phyloP scores from a whole-genome alignment of 2,329 filamentous ascomycete genomes.

The Coleophoma eucalyptorum region DNA sequence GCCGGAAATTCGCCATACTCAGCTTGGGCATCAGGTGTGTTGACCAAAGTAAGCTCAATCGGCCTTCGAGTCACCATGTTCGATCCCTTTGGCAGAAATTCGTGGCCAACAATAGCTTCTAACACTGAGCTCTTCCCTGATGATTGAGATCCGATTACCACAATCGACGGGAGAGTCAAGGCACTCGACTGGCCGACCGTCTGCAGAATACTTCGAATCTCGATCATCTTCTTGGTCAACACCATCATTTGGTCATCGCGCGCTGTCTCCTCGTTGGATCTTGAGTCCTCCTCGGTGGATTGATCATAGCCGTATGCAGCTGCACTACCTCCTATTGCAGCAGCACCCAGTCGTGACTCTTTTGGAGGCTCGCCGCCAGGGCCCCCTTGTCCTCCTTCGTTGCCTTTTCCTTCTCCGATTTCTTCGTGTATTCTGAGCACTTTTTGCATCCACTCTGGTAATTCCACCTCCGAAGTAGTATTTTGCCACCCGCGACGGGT shows the following conservation, averaged over 20 bases:
- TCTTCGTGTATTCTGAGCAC: slow-evolving; percentile 62
- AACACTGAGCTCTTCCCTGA: slow-evolving; percentile 97
- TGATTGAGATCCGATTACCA: slow-evolving; percentile 98
- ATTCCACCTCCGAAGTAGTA: slow-evolving; percentile 72
- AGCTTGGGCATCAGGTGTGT: slow-evolving; percentile 79
- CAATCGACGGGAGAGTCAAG: slow-evolving; percentile 88
- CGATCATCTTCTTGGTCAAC: slow-evolving; percentile 98
- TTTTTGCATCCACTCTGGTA: slow-evolving; percentile 77
- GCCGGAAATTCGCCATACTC: slow-evolving; percentile 98
- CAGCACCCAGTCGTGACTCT: slow-evolving; percentile 55
- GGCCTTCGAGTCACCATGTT: slow-evolving; percentile 98
- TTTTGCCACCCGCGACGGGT: slow-evolving; percentile 77
- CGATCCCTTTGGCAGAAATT: slow-evolving; percentile 94
- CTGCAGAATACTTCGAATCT: slow-evolving; percentile 88
- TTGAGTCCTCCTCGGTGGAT: slow-evolving; percentile 59
- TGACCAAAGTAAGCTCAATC: slow-evolving; percentile 93
- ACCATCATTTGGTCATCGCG: slow-evolving; percentile 99
- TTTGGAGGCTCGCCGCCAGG: slow-evolving; percentile 46
- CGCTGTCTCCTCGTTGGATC: slow-evolving; percentile 61
- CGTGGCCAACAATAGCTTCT: slow-evolving; percentile 95
- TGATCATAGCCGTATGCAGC: slow-evolving; percentile 77
- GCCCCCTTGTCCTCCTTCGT: slow-evolving; percentile 32
- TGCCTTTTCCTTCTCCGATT: slow-evolving; percentile 40
- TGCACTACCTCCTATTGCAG: slow-evolving; percentile 66
- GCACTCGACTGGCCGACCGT: slow-evolving; percentile 88